A percentile compares a stretch with the other conserved stretches of the same genome.
These are phyloP conservation scores for Rhinocladiella similis DNA, from an alignment of 2,329 filamentous ascomycete species.

Conservation along the genomic window DNA sequence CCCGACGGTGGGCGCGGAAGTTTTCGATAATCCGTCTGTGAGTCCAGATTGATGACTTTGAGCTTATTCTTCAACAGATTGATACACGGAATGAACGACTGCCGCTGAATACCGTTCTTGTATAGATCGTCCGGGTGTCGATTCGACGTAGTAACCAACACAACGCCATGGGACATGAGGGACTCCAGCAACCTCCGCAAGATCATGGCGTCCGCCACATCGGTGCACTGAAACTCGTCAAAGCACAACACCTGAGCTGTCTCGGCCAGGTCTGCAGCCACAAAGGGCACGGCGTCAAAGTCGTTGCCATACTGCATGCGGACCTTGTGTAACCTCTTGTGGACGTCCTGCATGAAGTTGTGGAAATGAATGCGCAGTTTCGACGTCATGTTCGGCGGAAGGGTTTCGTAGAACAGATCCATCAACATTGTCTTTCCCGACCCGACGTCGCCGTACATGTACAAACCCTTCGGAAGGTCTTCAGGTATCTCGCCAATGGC, in stretches of 20 bases:
- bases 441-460: slow-evolving; percentile 94
- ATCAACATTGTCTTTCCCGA: slow-evolving; percentile 99
- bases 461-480: slow-evolving; percentile 82
- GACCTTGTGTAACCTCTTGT: slow-evolving; percentile 83
- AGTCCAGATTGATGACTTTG: slow-evolving; percentile 91
- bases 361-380: slow-evolving; percentile 98
- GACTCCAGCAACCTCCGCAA: slow-evolving; percentile 79
- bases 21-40: slow-evolving; percentile 94
- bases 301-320: slow-evolving; percentile 89
- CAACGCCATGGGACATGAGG: slow-evolving; percentile 95
- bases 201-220: slow-evolving; percentile 99
- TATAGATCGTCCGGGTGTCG: slow-evolving; percentile 95
- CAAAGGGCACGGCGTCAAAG: slow-evolving; percentile 84
- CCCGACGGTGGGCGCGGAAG: slow-evolving; percentile 89
- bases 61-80: slow-evolving; percentile 82
- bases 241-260: slow-evolving; percentile 87
- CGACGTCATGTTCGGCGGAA: slow-evolving; percentile 73
- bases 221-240: slow-evolving; percentile 98
- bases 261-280: slow-evolving; percentile 91
- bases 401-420: slow-evolving; percentile 94
- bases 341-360: slow-evolving; percentile 99
- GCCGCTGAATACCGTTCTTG: slow-evolving; percentile 95
- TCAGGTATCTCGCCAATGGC: slow-evolving; percentile 57
- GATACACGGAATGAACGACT: slow-evolving; percentile 94
- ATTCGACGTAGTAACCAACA: slow-evolving; percentile 94